Conservation (phyloP, 768 basidiomycete species). For the Sporobolomyces roseus region DNA sequence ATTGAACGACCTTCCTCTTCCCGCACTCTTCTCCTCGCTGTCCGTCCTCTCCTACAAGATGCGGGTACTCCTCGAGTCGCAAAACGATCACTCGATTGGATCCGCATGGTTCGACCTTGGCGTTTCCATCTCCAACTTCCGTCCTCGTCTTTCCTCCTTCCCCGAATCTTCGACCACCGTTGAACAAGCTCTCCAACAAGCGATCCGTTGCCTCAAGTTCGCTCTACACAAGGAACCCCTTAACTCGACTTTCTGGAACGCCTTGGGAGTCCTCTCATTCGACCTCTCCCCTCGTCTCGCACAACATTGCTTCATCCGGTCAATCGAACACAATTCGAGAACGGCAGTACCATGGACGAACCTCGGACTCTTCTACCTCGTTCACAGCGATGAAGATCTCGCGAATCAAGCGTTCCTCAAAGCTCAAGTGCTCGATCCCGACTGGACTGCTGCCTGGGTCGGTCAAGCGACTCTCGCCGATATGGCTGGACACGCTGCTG, state of each 20-base stretch:
- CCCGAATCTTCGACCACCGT: slow-evolving; percentile 44
- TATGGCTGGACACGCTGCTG: slow-evolving; percentile 43
- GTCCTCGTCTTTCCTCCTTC: slow-evolving; percentile 43
- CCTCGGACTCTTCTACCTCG: slow-evolving; percentile 78
- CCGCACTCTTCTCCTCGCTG: slow-evolving; percentile 39
- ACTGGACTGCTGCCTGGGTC: slow-evolving; percentile 81
- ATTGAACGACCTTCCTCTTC: neutral
- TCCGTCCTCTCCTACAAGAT: slow-evolving; percentile 45
- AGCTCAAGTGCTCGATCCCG: slow-evolving; percentile 88
- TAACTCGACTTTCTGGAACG: slow-evolving; percentile 74
- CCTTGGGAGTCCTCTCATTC: slow-evolving; percentile 71
- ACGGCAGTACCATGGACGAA: slow-evolving; percentile 76
- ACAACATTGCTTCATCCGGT: slow-evolving; percentile 87
- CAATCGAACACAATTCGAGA: slow-evolving; percentile 80
- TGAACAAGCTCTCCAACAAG: slow-evolving; percentile 52
- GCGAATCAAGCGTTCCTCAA: slow-evolving; percentile 80
- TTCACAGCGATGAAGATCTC: slow-evolving; percentile 71
- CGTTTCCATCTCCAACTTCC: slow-evolving; percentile 59
- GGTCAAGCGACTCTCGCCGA: slow-evolving; percentile 49
- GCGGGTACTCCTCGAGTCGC: slow-evolving; percentile 49
- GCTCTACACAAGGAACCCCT: slow-evolving; percentile 69
- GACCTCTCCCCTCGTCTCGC: slow-evolving; percentile 64
- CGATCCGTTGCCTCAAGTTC: slow-evolving; percentile 60
- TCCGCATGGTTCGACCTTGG: slow-evolving; percentile 74
- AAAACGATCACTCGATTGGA: slow-evolving; percentile 56